Conservation (phyloP, 192 early-diverging fungal genomes). For the Coemansia sp. region DNA sequence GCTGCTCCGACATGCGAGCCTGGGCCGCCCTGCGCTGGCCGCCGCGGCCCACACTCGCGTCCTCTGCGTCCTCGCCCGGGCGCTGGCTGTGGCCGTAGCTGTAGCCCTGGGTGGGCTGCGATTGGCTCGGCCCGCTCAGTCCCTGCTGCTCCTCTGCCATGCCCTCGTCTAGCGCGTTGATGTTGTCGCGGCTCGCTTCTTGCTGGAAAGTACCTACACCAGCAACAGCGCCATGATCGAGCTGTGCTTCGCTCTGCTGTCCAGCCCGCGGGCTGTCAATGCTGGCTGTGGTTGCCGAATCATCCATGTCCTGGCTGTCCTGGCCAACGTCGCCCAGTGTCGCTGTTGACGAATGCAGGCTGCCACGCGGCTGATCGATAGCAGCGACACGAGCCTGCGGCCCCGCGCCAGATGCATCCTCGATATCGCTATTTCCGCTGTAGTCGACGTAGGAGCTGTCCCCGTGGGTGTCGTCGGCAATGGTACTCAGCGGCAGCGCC, state of each 20-base stretch:
- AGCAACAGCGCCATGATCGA: not conserved
- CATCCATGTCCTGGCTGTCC: conserved; percentile 13
- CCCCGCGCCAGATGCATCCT: not conserved
- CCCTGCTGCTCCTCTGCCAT: not conserved
- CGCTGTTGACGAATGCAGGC: conserved; percentile 44
- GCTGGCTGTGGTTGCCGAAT: conserved; percentile 44
- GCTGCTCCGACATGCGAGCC: not conserved
- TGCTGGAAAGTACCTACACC: not conserved
- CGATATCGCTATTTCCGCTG: conserved; percentile 11
- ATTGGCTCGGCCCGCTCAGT: not conserved
- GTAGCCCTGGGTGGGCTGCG: not conserved
- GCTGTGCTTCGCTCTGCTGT: not conserved
- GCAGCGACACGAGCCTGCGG: not conserved
- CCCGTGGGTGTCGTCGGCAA: not conserved
- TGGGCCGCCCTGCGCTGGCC: not conserved
- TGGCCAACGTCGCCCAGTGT: conserved; percentile 37
- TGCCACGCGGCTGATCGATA: conserved; percentile 12
- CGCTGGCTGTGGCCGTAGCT: not conserved
- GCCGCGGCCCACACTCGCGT: not conserved
- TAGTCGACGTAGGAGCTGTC: conserved; percentile 50
- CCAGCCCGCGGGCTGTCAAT: conserved; percentile 24
- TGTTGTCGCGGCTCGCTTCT: not conserved
- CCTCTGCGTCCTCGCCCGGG: conserved; percentile 1
- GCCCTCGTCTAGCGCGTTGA: not conserved
- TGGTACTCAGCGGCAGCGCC: not conserved